Evolutionary conservation across 441 rosid genomes (phyloP).

Genomic region (Euphorbia schlechtendalii): DNA sequence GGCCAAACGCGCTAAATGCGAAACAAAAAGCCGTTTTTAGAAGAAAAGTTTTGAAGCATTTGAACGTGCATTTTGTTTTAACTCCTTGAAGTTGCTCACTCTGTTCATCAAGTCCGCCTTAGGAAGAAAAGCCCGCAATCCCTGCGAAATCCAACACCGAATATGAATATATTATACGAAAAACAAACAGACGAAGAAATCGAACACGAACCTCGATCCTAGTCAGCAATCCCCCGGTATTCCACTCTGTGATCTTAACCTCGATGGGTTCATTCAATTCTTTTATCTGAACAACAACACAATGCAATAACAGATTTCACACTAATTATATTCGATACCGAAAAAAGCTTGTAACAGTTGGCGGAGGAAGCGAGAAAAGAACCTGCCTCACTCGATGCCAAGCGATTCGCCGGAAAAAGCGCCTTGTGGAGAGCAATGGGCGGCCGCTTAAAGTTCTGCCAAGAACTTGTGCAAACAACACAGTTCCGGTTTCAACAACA

Average conservation of each 20-base stretch:
- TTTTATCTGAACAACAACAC: conserved; percentile 50
- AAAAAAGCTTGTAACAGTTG: too few species aligned
- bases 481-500: conserved; percentile 77
- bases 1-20: too few species aligned
- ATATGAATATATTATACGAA: not conserved
- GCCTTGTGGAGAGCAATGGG: conserved; percentile 76
- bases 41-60: conserved; percentile 17
- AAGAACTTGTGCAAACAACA: conserved; percentile 79
- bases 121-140: conserved; percentile 85
- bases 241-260: conserved; percentile 82
- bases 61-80: conserved; percentile 76
- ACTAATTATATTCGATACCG: too few species aligned
- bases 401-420: conserved; percentile 55
- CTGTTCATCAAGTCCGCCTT: conserved; percentile 67
- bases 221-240: conserved; percentile 81
- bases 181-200: conserved; percentile 7
- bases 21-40: too few species aligned
- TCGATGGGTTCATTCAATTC: conserved; percentile 72
- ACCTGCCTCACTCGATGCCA: conserved; percentile 99
- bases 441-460: conserved; percentile 88
- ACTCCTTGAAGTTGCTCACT: conserved; percentile 70
- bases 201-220: conserved; percentile 60
- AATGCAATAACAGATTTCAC: conserved; percentile 11
- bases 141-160: conserved; percentile 40
- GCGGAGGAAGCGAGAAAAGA: conserved; percentile 52